Base-by-base conservation (phyloP, 768 basidiomycete species). In the Leucosporidium scottii region DNA sequence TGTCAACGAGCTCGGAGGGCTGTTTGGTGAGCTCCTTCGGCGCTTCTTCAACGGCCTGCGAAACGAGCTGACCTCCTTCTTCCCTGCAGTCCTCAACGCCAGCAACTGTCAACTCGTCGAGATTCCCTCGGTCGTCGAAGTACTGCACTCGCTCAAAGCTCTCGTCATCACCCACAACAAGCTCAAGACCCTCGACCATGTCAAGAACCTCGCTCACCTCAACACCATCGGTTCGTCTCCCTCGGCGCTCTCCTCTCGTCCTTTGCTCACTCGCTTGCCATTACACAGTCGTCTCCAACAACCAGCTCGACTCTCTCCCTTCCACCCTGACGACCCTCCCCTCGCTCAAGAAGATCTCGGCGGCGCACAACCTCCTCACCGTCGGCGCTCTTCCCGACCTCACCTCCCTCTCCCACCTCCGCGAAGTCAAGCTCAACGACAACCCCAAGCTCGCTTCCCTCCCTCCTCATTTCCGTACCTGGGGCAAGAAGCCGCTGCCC, bases 291-390 rank as follows among this genome's bases (percentile, higher is more conserved):
- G 71, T 69, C n/a, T 73, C 71, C 23, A 69, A 73, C 65, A 73
- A 73, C 62, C 20, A 56, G 6, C 62, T 73, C 59, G 62, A 62
- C 50, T 57, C 65, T 12, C 71, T 73, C 47, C 71, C 71, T 4
- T 25, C 65, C 10, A 55, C 71, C 4, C 68, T 73, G 30, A 49
- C 62, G 2, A 67, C 61, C 30, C 67, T 75, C 17, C 62, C 64
- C 7, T 44, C 64, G 12, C 70, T 75, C 57, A 75, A 73, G 59
- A 75, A 75, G 66, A 62, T 75, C 61, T 68, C 71, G 13, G 70
- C 72, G 21, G 66, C 72, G 20, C 72, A 75, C 68, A 75, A 75
- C 60, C 54, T 55, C 30, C 72, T 75, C 34, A 63, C 65, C 15
- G 27, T 57, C 3, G 25, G 62, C 53, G 57, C 59, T 12, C 67